Base-by-base conservation (phyloP, 164 flowering plant genomes). In the Platanus orientalis region DNA sequence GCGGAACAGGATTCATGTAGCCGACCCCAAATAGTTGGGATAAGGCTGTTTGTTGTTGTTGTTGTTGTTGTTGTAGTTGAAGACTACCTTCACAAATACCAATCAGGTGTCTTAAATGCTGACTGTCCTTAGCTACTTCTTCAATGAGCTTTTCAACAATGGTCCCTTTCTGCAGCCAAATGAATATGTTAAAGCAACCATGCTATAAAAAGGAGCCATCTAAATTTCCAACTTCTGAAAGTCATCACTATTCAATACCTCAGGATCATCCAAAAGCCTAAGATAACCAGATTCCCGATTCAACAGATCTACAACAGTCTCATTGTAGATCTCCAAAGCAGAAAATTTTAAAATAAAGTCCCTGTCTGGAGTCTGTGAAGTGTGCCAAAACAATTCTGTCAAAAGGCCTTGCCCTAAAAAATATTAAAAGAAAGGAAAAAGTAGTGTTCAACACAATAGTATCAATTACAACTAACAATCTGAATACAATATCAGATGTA, bases 321-420 rank as follows among this genome's bases (percentile, higher is more conserved):
- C 97, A 71, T 90, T 88, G 63, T 90, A 88, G 49, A 90, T 90
- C 75, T 90, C 95, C 75, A 90, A 36, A 26, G 90, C 97, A 60
- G 92, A 88, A 48, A 88, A 29, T 62, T 81, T 87, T 64, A 87
- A 56, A 16, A 71, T 51, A 68, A 83, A 88, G 9, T 81, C 86
- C 62, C 86, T 84, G 61, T 84, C 86, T 11, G 81, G 76, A 39
- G 70, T 77, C 96, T 88, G 78, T 54, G n/a, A n/a, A n/a, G n/a
- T n/a, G n/a, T n/a, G n/a, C n/a, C n/a, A n/a, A n/a, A n/a, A n/a
- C n/a, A n/a, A n/a, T n/a, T n/a, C n/a, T n/a, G n/a, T n/a, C n/a
- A n/a, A n/a, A n/a, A n/a, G n/a, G n/a, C n/a, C n/a, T n/a, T n/a
- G n/a, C n/a, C n/a, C n/a, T n/a, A n/a, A n/a, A n/a, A n/a, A n/a